Percentiles rank a stretch among this genome's conserved stretches.
Evolutionary conservation across 192 early-diverging fungal genomes (phyloP).

Genomic region (Mortierella hygrophila): DNA sequence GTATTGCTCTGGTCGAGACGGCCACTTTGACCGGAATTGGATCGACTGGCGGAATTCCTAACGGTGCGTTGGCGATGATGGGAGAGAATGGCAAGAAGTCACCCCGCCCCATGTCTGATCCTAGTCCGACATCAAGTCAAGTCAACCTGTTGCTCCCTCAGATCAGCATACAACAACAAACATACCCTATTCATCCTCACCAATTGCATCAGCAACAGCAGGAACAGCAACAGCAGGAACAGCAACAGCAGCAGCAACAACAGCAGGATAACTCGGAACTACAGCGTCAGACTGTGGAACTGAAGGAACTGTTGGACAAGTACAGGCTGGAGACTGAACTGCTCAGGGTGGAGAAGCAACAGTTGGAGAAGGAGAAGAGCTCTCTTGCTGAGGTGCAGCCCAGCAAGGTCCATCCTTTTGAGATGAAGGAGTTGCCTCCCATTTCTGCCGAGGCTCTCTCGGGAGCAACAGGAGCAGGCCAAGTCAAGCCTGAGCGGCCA

Average conservation of each 20-base stretch:
- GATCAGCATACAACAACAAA: slow-evolving; percentile 12
- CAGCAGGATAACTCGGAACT: slow-evolving; percentile 21
- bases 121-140: slow-evolving; percentile 45
- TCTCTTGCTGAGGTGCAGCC: not conserved
- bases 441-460: slow-evolving; percentile 9
- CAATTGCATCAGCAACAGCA: slow-evolving; percentile 19
- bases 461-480: not conserved
- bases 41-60: not conserved
- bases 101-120: slow-evolving; percentile 52
- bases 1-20: slow-evolving; percentile 33
- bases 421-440: slow-evolving; percentile 46
- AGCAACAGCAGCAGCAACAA: slow-evolving; percentile 12
- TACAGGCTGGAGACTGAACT: slow-evolving; percentile 45
- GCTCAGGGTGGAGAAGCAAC: slow-evolving; percentile 38
- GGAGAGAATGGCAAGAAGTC: slow-evolving; percentile 46
- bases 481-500: slow-evolving; percentile 8
- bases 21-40: not conserved
- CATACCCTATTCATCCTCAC: not conserved
- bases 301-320: slow-evolving; percentile 33
- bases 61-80: not conserved
- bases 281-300: slow-evolving; percentile 20
- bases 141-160: slow-evolving; percentile 34
- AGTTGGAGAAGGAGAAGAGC: slow-evolving; percentile 30
- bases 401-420: slow-evolving; percentile 22
- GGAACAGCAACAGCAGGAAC: slow-evolving; percentile 6